These are phyloP conservation scores for Anthracocystis panici-leucophaei DNA, from an alignment of 1,284 basidiomycete species.

Conservation along the genomic window DNA sequence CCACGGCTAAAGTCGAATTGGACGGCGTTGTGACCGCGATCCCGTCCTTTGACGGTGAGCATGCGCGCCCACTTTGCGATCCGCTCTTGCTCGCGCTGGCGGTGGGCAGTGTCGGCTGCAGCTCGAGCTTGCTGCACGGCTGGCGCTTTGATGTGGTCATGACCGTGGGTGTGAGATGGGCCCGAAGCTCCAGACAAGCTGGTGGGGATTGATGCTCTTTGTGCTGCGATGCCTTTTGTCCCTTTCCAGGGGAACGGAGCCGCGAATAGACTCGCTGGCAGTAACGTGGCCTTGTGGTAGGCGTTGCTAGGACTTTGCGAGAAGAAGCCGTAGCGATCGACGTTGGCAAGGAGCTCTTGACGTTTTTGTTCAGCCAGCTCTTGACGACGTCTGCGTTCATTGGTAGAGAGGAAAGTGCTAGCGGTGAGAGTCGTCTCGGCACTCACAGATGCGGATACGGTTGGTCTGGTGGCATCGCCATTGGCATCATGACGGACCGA, in stretches of 20 bases:
- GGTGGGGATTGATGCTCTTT: background rate
- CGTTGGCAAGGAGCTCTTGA: constrained; percentile 42
- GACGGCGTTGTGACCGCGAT: constrained; percentile 47
- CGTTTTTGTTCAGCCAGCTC: constrained; percentile 44
- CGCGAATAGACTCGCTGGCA: constrained; percentile 26
- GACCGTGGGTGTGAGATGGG: background rate
- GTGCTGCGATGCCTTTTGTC: constrained; percentile 9
- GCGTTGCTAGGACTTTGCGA: constrained; percentile 17
- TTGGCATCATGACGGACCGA: background rate
- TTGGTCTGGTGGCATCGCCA: background rate
- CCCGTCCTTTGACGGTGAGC: constrained; percentile 47
- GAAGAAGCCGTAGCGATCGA: constrained; percentile 61
- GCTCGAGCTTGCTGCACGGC: constrained; percentile 26
- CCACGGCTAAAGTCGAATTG: constrained; percentile 32
- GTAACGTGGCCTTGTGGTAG: constrained; percentile 28
- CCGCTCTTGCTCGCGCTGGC: constrained; percentile 45
- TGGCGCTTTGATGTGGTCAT: background rate
- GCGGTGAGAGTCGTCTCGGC: constrained; percentile 19
- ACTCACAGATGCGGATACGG: constrained; percentile 7
- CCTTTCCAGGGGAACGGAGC: constrained; percentile 32
- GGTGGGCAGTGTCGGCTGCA: constrained; percentile 26
- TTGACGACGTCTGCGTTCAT: constrained; percentile 39
- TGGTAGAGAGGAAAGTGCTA: constrained; percentile 30
- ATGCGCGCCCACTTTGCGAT: constrained; percentile 60
- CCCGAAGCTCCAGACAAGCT: constrained; percentile 1